Conservation (phyloP, 2,329 filamentous ascomycete genomes). For the Claviceps purpurea region DNA sequence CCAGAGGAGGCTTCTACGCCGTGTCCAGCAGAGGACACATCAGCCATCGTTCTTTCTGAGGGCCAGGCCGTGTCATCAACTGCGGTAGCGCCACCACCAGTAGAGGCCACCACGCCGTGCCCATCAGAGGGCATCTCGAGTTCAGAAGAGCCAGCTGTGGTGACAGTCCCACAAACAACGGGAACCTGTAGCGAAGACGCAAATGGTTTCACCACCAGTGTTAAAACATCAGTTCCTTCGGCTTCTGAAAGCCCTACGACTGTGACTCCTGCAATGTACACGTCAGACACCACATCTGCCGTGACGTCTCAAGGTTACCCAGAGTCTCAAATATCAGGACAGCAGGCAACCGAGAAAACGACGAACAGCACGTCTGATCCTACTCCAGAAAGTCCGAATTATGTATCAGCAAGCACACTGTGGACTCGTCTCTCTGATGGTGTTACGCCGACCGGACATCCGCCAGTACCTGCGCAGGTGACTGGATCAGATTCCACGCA, state of each 20-base stretch:
- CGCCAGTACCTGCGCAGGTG: slow-evolving; percentile 15
- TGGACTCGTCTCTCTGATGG: slow-evolving; percentile 12
- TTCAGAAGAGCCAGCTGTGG: neutral
- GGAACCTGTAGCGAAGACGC: slow-evolving; percentile 2
- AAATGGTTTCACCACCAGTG: neutral
- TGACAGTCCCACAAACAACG: neutral
- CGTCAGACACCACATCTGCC: neutral
- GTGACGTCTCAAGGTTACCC: slow-evolving; percentile 2
- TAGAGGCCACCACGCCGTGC: slow-evolving; percentile 1
- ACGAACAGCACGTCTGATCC: slow-evolving; percentile 6
- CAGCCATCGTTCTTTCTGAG: neutral
- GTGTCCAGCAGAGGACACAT: neutral
- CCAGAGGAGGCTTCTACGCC: too few relatives aligned
- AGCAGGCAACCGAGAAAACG: slow-evolving; percentile 3
- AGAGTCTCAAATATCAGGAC: neutral
- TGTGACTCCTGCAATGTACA: neutral
- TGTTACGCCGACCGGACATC: slow-evolving; percentile 9
- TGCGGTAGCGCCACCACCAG: neutral
- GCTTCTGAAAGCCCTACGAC: neutral
- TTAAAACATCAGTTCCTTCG: neutral
- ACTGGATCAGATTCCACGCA: slow-evolving; percentile 14
- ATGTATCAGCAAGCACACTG: slow-evolving; percentile 12
- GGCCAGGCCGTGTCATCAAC: neutral
- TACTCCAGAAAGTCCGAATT: slow-evolving; percentile 5
- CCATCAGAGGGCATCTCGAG: neutral